Base-by-base conservation (phyloP, 2,329 filamentous ascomycete species). In the Rutstroemia sp. region DNA sequence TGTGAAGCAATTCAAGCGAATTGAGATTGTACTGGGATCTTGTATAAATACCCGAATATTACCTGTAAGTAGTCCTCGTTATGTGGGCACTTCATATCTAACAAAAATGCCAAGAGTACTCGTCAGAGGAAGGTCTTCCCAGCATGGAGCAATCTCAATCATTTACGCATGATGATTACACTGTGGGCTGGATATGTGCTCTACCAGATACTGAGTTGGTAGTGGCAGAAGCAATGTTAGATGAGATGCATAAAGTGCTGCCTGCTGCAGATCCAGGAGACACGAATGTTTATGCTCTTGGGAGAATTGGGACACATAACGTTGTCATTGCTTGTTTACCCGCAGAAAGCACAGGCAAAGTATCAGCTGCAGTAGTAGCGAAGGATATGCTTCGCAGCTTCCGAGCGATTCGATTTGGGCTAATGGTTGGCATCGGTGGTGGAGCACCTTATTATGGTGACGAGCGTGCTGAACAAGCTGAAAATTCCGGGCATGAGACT, bases 391-490 rank as follows among this genome's bases (percentile, higher is more conserved):
- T 48, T 52, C 51, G 59, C 5, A 66, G 65, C 4, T 75, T 74
- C 57, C 60, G 63, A 16, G 59, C 57, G 34, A 71, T 75, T 37
- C 65, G 62, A 19, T 66, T 76, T 44, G 69, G 69, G 2, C 63
- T 78, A 1, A 70, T 78, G 67, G 73, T 77, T 1, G 74, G 74
- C n/a, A 72, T 77, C 38, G 74, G 71, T 12, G 63, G 66, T 23
- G 67, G 65, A 34, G 53, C 65, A 30, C 58, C 64, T 16, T 56
- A 47, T 56, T 42, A 59, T 18, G 46, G 59, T 19, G 53, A 56
- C 38, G 39, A 58, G 39, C 42, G 57, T 61, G 49, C 54, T 16
- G 47, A 50, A n/a, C 4, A n/a, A 42, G n/a, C 4, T 12, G 30
- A 14, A 2, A 9, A 27, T 44, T 27, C 23, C n/a, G n/a, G n/a